Evolutionary conservation across 306 rosid species (phyloP), one percentile per base, ranked within the genome.

Genomic region (Canavalia gladiata): DNA sequence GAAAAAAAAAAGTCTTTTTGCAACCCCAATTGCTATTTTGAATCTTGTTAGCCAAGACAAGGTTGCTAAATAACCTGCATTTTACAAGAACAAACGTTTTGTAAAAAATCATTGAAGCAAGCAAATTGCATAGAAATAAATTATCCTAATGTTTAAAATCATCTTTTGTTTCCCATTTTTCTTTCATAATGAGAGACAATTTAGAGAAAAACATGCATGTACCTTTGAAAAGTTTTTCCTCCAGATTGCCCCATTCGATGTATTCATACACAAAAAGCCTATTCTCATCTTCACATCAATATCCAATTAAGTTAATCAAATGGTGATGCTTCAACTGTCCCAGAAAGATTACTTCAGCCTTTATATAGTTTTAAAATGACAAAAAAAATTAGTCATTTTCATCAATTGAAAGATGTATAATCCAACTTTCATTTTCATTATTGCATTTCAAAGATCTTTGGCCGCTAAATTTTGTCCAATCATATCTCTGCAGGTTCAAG

Each of bases 331-430:
- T 91, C 86, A 95, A 45, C 80, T 93, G 97, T 72, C 99, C 99
- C 79, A 95, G n/a, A 85, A 90, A 86, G 6, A 95, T 76, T 25
- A 95, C 99, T 81, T 95, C 99, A 64, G 99, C 90, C 99, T 95
- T 58, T 69, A 18, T 18, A 13, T 1, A 68, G 6, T 7, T 18
- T 18, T 18, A 18, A 18, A 18, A 18, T 18, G 25, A 29, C 4
- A 56, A 4, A 7, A 29, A 39, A 41, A 1, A 8, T 60, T 30
- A 45, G 39, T 56, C 18, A 72, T 63, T 55, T 68, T 18, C 51
- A 62, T 62, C 34, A 18, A 37, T 37, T 43, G 41, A 9, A 66
- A 55, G 25, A 18, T 18, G 25, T 18, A 18, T 18, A 18, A 18
- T 18, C 25, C 25, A 18, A 18, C 25, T 18, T 18, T 18, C 25